Evolutionary conservation across 129 eudicot genomes (phyloP).

Genomic region (Silybum marianum): DNA sequence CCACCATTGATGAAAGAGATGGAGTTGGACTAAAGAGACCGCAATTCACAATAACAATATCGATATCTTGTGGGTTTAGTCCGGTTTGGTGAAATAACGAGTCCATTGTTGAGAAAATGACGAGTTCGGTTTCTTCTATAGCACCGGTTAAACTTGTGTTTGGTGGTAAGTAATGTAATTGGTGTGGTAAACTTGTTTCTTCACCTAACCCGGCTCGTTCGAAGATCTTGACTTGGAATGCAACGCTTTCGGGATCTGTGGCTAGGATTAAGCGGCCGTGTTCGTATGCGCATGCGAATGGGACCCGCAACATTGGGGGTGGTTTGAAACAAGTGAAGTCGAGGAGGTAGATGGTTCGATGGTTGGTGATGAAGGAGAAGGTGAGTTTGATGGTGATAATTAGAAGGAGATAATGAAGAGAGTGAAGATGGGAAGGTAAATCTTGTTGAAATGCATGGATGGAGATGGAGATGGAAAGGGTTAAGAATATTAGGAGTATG

Average conservation of each 20-base stretch:
- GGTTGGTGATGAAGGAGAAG: conserved; percentile 14
- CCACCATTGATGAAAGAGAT: conserved; percentile 41
- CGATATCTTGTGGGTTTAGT: conserved; percentile 46
- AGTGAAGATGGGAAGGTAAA: neutral
- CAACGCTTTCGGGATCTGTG: conserved; percentile 19
- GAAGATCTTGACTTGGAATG: conserved; percentile 41
- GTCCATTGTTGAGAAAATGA: conserved; percentile 45
- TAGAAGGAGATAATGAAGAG: conserved; percentile 17
- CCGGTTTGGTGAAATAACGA: conserved; percentile 38
- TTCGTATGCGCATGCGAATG: conserved; percentile 16
- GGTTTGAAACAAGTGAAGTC: conserved; percentile 49
- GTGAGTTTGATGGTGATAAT: neutral
- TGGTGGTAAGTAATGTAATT: conserved; percentile 44
- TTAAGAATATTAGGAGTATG: neutral
- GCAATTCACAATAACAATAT: conserved; percentile 52
- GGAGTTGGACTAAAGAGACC: conserved; percentile 54
- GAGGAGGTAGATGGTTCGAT: conserved; percentile 40
- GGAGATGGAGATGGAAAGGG: neutral
- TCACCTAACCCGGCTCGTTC: conserved; percentile 60
- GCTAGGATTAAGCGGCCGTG: conserved; percentile 24
- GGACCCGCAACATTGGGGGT: conserved; percentile 38
- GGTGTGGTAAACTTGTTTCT: conserved; percentile 53
- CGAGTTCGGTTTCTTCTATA: conserved; percentile 47
- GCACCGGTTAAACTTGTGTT: conserved; percentile 35
- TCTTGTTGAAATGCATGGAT: neutral